Evolutionary conservation across 2,329 filamentous ascomycete genomes (phyloP).

Genomic region (Ophiostoma himal-ulmi): DNA sequence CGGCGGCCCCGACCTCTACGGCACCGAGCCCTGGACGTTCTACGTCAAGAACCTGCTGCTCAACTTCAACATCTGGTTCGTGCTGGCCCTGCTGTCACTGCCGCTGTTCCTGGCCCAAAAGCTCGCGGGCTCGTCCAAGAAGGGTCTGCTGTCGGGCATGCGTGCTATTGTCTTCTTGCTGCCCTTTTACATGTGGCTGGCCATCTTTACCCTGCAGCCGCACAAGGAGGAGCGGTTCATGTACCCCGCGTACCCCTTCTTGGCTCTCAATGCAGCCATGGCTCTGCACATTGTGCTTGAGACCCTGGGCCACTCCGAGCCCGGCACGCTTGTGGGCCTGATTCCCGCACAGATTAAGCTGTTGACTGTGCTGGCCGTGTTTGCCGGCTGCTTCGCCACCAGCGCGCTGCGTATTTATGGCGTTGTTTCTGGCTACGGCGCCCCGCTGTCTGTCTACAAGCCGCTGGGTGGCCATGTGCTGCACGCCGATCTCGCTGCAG

Average conservation of each 20-base stretch:
- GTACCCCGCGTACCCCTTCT: slow-evolving; percentile 90
- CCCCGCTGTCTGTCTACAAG: slow-evolving; percentile 66
- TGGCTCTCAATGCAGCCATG: slow-evolving; percentile 82
- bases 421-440: slow-evolving; percentile 73
- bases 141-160: slow-evolving; percentile 63
- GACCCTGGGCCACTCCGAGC: slow-evolving; percentile 65
- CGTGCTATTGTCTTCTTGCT: slow-evolving; percentile 71
- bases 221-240: slow-evolving; percentile 99
- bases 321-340: slow-evolving; percentile 60
- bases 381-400: slow-evolving; percentile 33
- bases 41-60: slow-evolving; percentile 85
- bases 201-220: slow-evolving; percentile 83
- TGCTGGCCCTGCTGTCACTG: slow-evolving; percentile 66
- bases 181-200: slow-evolving; percentile 93
- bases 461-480: slow-evolving; percentile 53
- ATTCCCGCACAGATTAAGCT: slow-evolving; percentile 74
- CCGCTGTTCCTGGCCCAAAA: slow-evolving; percentile 74
- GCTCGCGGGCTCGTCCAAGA: slow-evolving; percentile 52
- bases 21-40: slow-evolving; percentile 94
- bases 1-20: slow-evolving; percentile 85
- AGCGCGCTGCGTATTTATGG: slow-evolving; percentile 69
- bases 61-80: slow-evolving; percentile 95
- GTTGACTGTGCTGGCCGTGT: slow-evolving; percentile 43
- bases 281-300: slow-evolving; percentile 74
- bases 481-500: not conserved